Conservation (phyloP, 805 yeast species). For the Peterozyma xylosa region DNA sequence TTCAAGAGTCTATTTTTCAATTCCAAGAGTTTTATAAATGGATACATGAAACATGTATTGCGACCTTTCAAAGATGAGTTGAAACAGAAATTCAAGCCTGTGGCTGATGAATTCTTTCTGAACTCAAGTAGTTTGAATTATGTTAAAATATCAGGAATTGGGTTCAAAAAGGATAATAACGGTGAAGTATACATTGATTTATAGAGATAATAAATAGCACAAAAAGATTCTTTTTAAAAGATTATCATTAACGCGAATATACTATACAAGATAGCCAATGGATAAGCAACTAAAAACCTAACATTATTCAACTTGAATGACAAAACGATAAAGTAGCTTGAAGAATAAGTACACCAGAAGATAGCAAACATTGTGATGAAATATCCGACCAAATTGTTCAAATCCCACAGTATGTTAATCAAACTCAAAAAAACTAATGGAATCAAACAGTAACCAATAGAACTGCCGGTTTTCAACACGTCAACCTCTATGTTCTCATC, state of each 20-base stretch:
- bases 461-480: constrained; percentile 73
- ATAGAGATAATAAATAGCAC: background rate
- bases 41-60: constrained; percentile 5
- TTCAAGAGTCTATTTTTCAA: constrained; percentile 6
- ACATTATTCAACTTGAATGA: constrained; percentile 79
- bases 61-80: constrained; percentile 9
- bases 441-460: constrained; percentile 86
- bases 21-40: constrained; percentile 5
- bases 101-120: constrained; percentile 3
- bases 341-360: constrained; percentile 86
- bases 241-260: constrained; percentile 95
- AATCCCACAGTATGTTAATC: constrained; percentile 53
- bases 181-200: background rate
- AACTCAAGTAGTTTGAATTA: background rate
- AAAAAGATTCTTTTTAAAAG: constrained; percentile 26
- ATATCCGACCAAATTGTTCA: constrained; percentile 75
- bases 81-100: constrained; percentile 4
- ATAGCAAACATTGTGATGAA: constrained; percentile 58
- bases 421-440: constrained; percentile 80
- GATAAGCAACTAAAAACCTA: constrained; percentile 88
- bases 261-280: constrained; percentile 83
- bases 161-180: constrained; percentile 2
- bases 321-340: constrained; percentile 87
- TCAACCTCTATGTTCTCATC: constrained; percentile 34
- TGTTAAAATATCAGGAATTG: constrained; percentile 8